These are phyloP conservation scores for Thraustochytrium sp. DNA, from an alignment of 352 stramenopile genomes.

Conservation along the genomic window DNA sequence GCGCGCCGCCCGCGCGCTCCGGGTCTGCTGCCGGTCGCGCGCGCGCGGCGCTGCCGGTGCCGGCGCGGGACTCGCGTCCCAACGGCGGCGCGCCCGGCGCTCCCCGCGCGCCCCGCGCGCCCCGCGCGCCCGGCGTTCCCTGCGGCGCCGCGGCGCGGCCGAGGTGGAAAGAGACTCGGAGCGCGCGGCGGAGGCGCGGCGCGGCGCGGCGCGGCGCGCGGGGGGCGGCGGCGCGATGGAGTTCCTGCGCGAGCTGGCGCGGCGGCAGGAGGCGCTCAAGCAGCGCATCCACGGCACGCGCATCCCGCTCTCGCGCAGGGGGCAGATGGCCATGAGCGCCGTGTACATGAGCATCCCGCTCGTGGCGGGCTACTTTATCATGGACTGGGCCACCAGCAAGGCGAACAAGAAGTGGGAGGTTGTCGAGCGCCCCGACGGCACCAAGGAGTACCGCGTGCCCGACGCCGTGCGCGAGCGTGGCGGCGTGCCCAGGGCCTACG, in stretches of 20 bases:
- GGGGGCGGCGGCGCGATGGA: too few species aligned
- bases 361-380: constrained; percentile 77
- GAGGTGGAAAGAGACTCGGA: too few species aligned
- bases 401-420: constrained; percentile 59
- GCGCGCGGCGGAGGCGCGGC: too few species aligned
- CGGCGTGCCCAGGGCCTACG: neutral
- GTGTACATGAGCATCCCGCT: constrained; percentile 82
- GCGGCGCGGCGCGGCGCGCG: too few species aligned
- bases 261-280: constrained; percentile 78
- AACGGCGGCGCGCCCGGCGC: too few species aligned
- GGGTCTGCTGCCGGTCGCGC: too few species aligned
- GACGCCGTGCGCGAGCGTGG: neutral
- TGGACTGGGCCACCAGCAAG: constrained; percentile 75
- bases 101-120: too few species aligned
- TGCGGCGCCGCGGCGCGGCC: too few species aligned
- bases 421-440: constrained; percentile 1
- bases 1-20: too few species aligned
- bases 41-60: too few species aligned
- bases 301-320: constrained; percentile 76
- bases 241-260: constrained; percentile 64
- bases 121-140: too few species aligned
- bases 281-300: constrained; percentile 78
- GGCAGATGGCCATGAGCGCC: constrained; percentile 70
- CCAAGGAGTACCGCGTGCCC: neutral
- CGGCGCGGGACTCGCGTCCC: too few species aligned